A percentile compares a stretch with the other conserved stretches of the same genome.
Evolutionary conservation across 768 basidiomycete species (phyloP).

Genomic region (Fistulinella prunicolor): DNA sequence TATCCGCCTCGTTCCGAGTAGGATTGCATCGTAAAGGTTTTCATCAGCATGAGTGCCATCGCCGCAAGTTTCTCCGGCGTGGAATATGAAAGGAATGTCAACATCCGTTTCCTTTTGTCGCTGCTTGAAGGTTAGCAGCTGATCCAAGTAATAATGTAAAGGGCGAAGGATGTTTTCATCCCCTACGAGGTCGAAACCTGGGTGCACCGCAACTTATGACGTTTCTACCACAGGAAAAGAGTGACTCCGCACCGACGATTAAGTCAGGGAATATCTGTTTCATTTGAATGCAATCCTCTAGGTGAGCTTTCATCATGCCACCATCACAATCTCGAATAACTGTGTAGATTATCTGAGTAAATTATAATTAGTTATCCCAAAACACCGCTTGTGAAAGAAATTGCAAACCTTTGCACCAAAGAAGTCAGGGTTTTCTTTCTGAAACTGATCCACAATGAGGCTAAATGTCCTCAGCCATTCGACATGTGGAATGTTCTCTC

Average conservation of each 20-base stretch:
- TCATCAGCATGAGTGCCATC: constrained; percentile 69
- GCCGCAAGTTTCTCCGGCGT: constrained; percentile 78
- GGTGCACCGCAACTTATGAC: background rate
- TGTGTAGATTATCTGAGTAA: constrained; percentile 63
- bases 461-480: constrained; percentile 58
- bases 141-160: constrained; percentile 59
- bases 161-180: constrained; percentile 62
- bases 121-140: constrained; percentile 55
- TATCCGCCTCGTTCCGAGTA: constrained; percentile 75
- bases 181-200: constrained; percentile 82
- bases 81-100: constrained; percentile 69
- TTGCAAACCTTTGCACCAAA: constrained; percentile 57
- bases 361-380: background rate
- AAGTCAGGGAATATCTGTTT: constrained; percentile 74
- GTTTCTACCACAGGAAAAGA: background rate
- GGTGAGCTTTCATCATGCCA: constrained; percentile 59
- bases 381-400: background rate
- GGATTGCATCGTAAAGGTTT: constrained; percentile 76
- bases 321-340: constrained; percentile 54
- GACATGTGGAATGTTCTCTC: constrained; percentile 56
- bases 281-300: constrained; percentile 71
- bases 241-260: constrained; percentile 50
- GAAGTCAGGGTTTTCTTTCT: constrained; percentile 58
- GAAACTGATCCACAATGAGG: constrained; percentile 50
- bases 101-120: constrained; percentile 55